These are phyloP conservation scores for Pseudogymnoascus sp. DNA, from an alignment of 2,329 filamentous ascomycete species.

Conservation along the genomic window DNA sequence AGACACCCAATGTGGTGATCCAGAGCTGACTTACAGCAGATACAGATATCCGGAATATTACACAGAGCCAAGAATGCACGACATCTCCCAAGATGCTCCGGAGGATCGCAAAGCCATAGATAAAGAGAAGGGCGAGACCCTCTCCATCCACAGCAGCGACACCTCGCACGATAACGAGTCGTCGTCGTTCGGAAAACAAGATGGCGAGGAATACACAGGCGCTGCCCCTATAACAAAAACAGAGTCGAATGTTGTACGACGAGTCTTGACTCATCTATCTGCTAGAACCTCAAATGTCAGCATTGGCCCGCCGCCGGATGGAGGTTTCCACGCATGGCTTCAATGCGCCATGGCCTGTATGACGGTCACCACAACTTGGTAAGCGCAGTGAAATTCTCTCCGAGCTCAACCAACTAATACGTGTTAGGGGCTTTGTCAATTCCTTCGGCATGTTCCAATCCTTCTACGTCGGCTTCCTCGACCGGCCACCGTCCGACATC, in stretches of 20 bases:
- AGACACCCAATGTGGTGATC: background rate
- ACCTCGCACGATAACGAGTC: background rate
- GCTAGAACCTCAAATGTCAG: background rate
- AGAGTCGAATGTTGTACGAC: background rate
- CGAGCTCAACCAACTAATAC: background rate
- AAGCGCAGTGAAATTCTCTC: background rate
- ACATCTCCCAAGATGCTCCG: background rate
- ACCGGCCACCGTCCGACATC: slow-evolving; percentile 30
- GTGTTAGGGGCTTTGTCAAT: slow-evolving; percentile 30
- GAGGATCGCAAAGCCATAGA: background rate
- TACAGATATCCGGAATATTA: background rate
- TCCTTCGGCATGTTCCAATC: slow-evolving; percentile 38
- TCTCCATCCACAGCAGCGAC: background rate
- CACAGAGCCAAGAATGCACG: background rate
- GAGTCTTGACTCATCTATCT: background rate
- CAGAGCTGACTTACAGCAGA: background rate
- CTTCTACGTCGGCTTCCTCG: slow-evolving; percentile 33
- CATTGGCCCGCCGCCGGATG: slow-evolving; percentile 25
- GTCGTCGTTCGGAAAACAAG: background rate
- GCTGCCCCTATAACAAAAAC: background rate
- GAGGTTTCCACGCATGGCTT: slow-evolving; percentile 24
- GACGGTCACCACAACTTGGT: slow-evolving; percentile 27
- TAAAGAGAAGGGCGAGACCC: background rate
- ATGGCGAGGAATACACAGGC: background rate
- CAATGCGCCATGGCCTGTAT: slow-evolving; percentile 21